Conservation (phyloP, 306 rosid species). For the Myrica gale region DNA sequence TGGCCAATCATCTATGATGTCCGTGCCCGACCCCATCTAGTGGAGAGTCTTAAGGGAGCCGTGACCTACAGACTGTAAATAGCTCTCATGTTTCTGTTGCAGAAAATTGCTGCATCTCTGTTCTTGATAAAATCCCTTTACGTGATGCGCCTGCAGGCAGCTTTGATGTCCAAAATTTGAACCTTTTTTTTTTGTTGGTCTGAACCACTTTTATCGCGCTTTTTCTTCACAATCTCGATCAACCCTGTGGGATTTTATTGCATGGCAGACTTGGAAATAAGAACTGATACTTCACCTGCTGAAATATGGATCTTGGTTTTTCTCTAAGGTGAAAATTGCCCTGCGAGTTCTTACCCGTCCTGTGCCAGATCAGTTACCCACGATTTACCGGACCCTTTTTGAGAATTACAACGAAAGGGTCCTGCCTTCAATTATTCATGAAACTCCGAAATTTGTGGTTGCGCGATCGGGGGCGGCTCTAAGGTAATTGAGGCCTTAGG, state of each 20-base stretch:
- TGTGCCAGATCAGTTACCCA: slow-evolving; percentile 60
- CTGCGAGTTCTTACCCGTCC: slow-evolving; percentile 87
- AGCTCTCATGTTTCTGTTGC: not conserved
- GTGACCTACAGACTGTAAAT: slow-evolving; percentile 77
- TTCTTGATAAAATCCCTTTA: no score
- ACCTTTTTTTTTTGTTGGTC: no score
- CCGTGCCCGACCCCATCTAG: slow-evolving; percentile 65
- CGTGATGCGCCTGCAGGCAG: no score
- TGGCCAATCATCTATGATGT: slow-evolving; percentile 85
- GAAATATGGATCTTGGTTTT: slow-evolving; percentile 10
- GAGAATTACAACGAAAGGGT: slow-evolving; percentile 70
- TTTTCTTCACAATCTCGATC: not conserved
- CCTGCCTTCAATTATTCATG: slow-evolving; percentile 76
- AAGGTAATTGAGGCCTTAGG: no score
- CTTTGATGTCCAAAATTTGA: no score
- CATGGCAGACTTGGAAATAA: no score
- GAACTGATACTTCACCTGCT: no score
- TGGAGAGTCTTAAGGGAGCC: slow-evolving; percentile 78
- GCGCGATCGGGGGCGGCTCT: no score
- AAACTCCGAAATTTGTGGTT: slow-evolving; percentile 85
- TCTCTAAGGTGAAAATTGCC: slow-evolving; percentile 63
- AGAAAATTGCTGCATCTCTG: not conserved
- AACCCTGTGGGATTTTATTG: not conserved
- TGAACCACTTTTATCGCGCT: not conserved
- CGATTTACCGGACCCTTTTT: slow-evolving; percentile 69